These are phyloP conservation scores for Alternaria burnsii DNA, from an alignment of 2,329 filamentous ascomycete genomes.

Conservation along the genomic window DNA sequence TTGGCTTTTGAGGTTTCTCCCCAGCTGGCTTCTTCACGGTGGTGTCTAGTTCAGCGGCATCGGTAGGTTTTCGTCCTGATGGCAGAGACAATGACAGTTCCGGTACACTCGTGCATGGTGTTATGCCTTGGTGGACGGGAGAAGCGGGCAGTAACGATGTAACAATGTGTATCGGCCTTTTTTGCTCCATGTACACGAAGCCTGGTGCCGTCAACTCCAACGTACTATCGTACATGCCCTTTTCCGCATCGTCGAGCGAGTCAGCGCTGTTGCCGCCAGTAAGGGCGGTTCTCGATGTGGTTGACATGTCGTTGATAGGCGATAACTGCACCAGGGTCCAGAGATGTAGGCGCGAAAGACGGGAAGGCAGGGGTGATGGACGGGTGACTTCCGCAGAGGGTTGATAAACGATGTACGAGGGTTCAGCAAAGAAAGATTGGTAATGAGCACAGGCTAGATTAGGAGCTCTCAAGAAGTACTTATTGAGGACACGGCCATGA, in stretches of 20 bases:
- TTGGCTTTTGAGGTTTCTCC: constrained; percentile 26
- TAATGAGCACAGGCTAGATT: constrained; percentile 20
- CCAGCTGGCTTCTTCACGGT: constrained; percentile 25
- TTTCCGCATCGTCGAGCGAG: constrained; percentile 45
- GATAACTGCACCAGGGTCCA: constrained; percentile 1
- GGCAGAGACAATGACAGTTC: constrained; percentile 41
- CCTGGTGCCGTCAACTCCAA: constrained; percentile 34
- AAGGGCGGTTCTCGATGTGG: constrained; percentile 27
- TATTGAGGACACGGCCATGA: constrained; percentile 18
- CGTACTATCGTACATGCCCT: constrained; percentile 42
- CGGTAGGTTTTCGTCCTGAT: constrained; percentile 22
- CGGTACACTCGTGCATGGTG: constrained; percentile 43
- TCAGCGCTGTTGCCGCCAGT: constrained; percentile 27
- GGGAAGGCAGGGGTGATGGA: not conserved
- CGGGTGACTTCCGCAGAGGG: not conserved
- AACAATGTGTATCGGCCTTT: constrained; percentile 17
- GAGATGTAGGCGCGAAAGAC: not conserved
- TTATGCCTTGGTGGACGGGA: constrained; percentile 47
- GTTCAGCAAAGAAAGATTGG: constrained; percentile 16
- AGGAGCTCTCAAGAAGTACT: constrained; percentile 19
- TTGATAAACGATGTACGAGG: not conserved
- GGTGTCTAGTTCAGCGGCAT: constrained; percentile 26
- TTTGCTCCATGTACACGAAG: constrained; percentile 39
- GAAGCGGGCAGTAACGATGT: constrained; percentile 30
- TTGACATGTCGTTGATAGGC: constrained; percentile 32